Evolutionary conservation across 2,329 filamentous ascomycete genomes (phyloP).

Genomic region (Nemania sp.): DNA sequence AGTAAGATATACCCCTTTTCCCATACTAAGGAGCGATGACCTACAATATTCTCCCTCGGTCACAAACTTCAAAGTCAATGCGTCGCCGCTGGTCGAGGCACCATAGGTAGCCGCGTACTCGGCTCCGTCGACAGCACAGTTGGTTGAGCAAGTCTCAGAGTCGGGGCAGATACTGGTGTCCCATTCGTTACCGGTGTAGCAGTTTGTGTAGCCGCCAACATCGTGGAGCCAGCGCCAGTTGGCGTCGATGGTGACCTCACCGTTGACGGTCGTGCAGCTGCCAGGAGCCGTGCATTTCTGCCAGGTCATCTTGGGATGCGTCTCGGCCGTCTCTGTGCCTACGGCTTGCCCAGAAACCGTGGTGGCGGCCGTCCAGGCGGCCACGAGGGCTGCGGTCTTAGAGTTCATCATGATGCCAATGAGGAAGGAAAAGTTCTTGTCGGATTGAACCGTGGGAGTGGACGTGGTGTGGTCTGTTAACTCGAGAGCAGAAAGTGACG

Average conservation of each 20-base stretch:
- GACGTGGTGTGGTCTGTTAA: conserved; percentile 14
- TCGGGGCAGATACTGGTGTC: conserved; percentile 45
- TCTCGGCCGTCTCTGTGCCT: conserved; percentile 46
- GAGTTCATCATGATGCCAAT: conserved; percentile 31
- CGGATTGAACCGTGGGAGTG: conserved; percentile 4
- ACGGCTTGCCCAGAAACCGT: conserved; percentile 46
- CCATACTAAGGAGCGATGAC: neutral
- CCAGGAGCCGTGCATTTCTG: conserved; percentile 49
- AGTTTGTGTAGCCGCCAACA: conserved; percentile 48
- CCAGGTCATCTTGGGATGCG: conserved; percentile 52
- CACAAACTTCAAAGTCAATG: conserved; percentile 55
- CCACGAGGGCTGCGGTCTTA: conserved; percentile 38
- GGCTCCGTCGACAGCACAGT: conserved; percentile 51
- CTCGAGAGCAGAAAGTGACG: conserved; percentile 3
- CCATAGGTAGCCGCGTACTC: conserved; percentile 52
- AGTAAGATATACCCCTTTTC: neutral
- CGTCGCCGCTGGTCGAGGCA: conserved; percentile 50
- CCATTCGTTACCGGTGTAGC: conserved; percentile 50
- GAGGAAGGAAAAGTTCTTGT: conserved; percentile 1
- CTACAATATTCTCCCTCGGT: conserved; percentile 48
- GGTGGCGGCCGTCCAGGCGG: conserved; percentile 43
- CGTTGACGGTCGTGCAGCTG: conserved; percentile 49
- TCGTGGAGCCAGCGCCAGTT: conserved; percentile 58
- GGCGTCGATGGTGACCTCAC: conserved; percentile 52
- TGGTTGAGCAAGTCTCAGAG: conserved; percentile 45